Conservation (phyloP, 352 stramenopile genomes). For the Globisporangium paroecandrum region DNA sequence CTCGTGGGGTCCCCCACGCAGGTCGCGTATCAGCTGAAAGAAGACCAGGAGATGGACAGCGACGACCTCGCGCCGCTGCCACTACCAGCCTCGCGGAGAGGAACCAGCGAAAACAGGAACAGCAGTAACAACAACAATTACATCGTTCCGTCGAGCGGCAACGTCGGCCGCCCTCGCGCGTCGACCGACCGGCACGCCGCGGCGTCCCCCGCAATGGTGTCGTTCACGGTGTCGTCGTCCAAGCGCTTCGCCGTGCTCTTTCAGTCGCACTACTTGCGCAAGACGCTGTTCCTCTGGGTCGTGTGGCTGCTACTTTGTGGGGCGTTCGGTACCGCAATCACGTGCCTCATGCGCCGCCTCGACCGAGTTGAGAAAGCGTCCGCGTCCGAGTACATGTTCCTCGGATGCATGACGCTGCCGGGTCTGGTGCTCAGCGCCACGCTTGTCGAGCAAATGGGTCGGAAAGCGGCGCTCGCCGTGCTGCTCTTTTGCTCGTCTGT, state of each 20-base stretch:
- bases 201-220: constrained; percentile 31
- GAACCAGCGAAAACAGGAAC: constrained; percentile 17
- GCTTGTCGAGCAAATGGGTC: constrained; percentile 35
- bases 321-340: constrained; percentile 22
- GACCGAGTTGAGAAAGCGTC: constrained; percentile 20
- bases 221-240: constrained; percentile 31
- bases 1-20: constrained; percentile 9
- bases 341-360: constrained; percentile 30
- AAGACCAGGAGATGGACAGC: constrained; percentile 18
- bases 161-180: constrained; percentile 17
- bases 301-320: constrained; percentile 30
- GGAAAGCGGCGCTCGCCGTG: constrained; percentile 30
- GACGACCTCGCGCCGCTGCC: constrained; percentile 17
- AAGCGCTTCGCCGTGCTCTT: constrained; percentile 43
- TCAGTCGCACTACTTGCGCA: constrained; percentile 29
- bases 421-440: constrained; percentile 38
- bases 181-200: constrained; percentile 24
- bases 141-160: constrained; percentile 21
- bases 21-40: constrained; percentile 12
- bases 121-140: constrained; percentile 15
- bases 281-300: constrained; percentile 46
- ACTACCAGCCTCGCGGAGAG: background rate
- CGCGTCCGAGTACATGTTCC: constrained; percentile 31
- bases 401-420: constrained; percentile 32
- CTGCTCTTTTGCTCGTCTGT: constrained; percentile 27